Conservation (phyloP, 1,139 yeast species). For the Taiozyma onychis region DNA sequence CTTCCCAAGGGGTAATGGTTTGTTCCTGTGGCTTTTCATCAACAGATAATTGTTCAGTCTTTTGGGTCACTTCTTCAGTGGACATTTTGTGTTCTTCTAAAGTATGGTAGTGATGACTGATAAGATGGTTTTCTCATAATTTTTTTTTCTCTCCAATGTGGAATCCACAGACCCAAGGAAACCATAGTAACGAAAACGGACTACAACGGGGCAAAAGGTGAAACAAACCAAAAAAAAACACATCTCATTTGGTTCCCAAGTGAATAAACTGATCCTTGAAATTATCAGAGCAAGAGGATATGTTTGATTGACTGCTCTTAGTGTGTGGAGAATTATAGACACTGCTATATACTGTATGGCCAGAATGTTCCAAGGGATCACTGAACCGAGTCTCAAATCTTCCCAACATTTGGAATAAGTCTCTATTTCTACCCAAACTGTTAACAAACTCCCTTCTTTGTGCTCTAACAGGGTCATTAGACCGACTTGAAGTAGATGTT, state of each 20-base stretch:
- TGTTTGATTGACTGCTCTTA: background rate
- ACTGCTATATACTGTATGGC: background rate
- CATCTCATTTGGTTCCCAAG: background rate
- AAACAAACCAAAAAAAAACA: background rate
- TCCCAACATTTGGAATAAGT: constrained; percentile 11
- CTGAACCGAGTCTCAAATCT: constrained; percentile 7
- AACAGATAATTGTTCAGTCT: constrained; percentile 11
- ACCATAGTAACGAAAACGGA: background rate
- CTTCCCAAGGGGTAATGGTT: constrained; percentile 96
- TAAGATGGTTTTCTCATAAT: background rate
- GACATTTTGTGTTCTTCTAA: background rate
- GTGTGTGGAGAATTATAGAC: background rate
- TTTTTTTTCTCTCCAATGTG: background rate
- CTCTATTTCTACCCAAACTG: constrained; percentile 8
- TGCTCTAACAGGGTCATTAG: constrained; percentile 2
- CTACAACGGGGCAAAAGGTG: no score
- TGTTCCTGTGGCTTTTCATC: constrained; percentile 38
- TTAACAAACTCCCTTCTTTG: constrained; percentile 4
- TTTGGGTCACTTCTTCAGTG: constrained; percentile 11
- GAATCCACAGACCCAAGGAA: background rate
- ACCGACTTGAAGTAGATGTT: constrained; percentile 3
- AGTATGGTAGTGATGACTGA: background rate
- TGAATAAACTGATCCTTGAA: background rate
- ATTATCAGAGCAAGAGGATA: background rate
- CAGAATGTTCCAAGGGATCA: constrained; percentile 1